Evolutionary conservation across 148 eudicot species (phyloP).

Genomic region (Heliamphora exappendiculata): DNA sequence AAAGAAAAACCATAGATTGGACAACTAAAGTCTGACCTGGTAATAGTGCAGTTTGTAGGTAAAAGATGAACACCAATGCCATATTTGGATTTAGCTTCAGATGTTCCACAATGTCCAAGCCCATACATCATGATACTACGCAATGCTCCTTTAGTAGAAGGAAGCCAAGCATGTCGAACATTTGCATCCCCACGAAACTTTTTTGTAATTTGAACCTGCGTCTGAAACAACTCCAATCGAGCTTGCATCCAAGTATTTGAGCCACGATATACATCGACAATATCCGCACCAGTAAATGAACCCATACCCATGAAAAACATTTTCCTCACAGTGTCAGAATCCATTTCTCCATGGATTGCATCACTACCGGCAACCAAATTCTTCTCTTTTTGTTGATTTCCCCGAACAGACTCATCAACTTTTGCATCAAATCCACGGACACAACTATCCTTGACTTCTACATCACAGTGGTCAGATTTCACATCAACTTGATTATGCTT

Average conservation of each 20-base stretch:
- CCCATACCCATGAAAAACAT: slow-evolving; percentile 49
- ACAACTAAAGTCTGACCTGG: slow-evolving; percentile 37
- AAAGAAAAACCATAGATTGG: neutral
- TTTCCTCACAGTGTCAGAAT: slow-evolving; percentile 35
- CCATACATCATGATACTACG: slow-evolving; percentile 50
- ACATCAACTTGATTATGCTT: slow-evolving; percentile 38
- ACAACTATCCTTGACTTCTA: slow-evolving; percentile 42
- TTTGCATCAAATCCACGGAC: slow-evolving; percentile 35
- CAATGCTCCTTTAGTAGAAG: slow-evolving; percentile 42
- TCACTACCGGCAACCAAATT: slow-evolving; percentile 11
- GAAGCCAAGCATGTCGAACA: slow-evolving; percentile 78
- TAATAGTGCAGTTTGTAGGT: slow-evolving; percentile 56
- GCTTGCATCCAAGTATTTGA: slow-evolving; percentile 36
- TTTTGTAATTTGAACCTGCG: slow-evolving; percentile 63
- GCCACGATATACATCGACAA: slow-evolving; percentile 35
- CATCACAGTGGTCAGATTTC: slow-evolving; percentile 19
- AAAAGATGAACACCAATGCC: slow-evolving; percentile 78
- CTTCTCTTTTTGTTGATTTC: slow-evolving; percentile 26
- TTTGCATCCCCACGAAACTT: slow-evolving; percentile 61
- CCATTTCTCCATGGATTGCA: slow-evolving; percentile 16
- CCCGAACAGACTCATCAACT: slow-evolving; percentile 28
- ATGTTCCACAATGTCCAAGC: slow-evolving; percentile 43
- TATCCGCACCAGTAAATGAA: slow-evolving; percentile 24
- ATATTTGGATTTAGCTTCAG: slow-evolving; percentile 37
- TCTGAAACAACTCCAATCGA: slow-evolving; percentile 59